A percentile compares a stretch with the other conserved stretches of the same genome.
Evolutionary conservation across 2,329 filamentous ascomycete species (phyloP).

Genomic region (Westerdykella ornata): DNA sequence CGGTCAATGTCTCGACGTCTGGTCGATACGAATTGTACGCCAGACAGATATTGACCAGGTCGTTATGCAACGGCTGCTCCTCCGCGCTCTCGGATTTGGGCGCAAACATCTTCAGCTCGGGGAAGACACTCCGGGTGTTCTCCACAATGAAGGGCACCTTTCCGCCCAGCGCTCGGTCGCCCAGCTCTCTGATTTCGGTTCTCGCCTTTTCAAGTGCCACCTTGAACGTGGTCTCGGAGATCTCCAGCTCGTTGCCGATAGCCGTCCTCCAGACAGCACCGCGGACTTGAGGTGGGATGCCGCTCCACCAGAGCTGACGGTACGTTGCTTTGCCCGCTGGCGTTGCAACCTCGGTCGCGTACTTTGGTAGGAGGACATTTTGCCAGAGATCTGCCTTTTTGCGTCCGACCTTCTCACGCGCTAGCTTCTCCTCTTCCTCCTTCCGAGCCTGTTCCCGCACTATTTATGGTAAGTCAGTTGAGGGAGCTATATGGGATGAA

Average conservation of each 20-base stretch:
- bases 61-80: slow-evolving; percentile 60
- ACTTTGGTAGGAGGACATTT: slow-evolving; percentile 67
- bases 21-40: slow-evolving; percentile 77
- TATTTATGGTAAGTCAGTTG: neutral
- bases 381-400: slow-evolving; percentile 61
- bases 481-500: neutral
- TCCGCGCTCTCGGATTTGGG: slow-evolving; percentile 23
- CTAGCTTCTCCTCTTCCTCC: slow-evolving; percentile 47
- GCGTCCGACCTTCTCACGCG: slow-evolving; percentile 46
- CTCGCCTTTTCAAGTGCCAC: slow-evolving; percentile 63
- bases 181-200: slow-evolving; percentile 52
- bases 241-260: slow-evolving; percentile 65
- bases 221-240: slow-evolving; percentile 60
- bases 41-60: slow-evolving; percentile 64
- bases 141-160: slow-evolving; percentile 25
- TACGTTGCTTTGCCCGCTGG: slow-evolving; percentile 24
- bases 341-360: slow-evolving; percentile 58
- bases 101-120: slow-evolving; percentile 67
- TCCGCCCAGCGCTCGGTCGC: slow-evolving; percentile 34
- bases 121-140: slow-evolving; percentile 62
- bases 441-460: slow-evolving; percentile 38
- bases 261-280: slow-evolving; percentile 64
- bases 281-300: slow-evolving; percentile 63
- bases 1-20: slow-evolving; percentile 70
- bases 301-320: slow-evolving; percentile 76